These are phyloP conservation scores for Allantophomopsis lycopodina DNA, from an alignment of 2,329 filamentous ascomycete genomes.

Conservation along the genomic window DNA sequence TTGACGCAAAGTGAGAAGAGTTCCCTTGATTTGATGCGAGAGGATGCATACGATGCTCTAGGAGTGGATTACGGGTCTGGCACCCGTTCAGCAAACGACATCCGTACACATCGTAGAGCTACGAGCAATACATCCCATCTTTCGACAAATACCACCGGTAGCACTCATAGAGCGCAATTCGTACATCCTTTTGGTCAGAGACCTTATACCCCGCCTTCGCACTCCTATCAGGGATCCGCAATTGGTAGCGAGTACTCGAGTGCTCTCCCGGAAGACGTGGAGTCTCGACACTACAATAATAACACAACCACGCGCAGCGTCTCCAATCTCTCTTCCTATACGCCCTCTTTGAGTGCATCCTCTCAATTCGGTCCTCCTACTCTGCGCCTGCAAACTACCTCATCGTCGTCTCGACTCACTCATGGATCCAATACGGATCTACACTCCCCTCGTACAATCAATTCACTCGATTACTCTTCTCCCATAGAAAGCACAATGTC, in stretches of 20 bases:
- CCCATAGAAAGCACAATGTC: constrained; percentile 13
- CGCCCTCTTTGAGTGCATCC: constrained; percentile 8
- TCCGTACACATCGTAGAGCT: constrained; percentile 34
- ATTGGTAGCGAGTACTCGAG: constrained; percentile 33
- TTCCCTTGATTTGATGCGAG: constrained; percentile 48
- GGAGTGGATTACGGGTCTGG: constrained; percentile 17
- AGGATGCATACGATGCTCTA: constrained; percentile 33
- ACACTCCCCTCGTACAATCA: constrained; percentile 8
- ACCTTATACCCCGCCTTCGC: constrained; percentile 39
- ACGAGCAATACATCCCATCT: constrained; percentile 39
- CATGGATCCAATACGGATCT: constrained; percentile 6
- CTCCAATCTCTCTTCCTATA: constrained; percentile 13
- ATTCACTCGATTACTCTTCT: constrained; percentile 11
- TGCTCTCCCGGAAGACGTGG: constrained; percentile 15
- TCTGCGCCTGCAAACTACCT: constrained; percentile 15
- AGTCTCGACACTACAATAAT: constrained; percentile 5
- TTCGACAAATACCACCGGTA: constrained; percentile 40
- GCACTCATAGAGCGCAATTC: constrained; percentile 30
- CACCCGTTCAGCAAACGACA: constrained; percentile 14
- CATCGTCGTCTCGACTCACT: constrained; percentile 11
- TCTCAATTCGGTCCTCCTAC: constrained; percentile 7
- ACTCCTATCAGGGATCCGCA: constrained; percentile 40
- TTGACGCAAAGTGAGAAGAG: constrained; percentile 38
- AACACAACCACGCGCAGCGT: constrained; percentile 8
- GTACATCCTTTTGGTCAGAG: constrained; percentile 53